Base-by-base conservation (phyloP, 2,329 filamentous ascomycete genomes). In the Macrophomina phaseolina region DNA sequence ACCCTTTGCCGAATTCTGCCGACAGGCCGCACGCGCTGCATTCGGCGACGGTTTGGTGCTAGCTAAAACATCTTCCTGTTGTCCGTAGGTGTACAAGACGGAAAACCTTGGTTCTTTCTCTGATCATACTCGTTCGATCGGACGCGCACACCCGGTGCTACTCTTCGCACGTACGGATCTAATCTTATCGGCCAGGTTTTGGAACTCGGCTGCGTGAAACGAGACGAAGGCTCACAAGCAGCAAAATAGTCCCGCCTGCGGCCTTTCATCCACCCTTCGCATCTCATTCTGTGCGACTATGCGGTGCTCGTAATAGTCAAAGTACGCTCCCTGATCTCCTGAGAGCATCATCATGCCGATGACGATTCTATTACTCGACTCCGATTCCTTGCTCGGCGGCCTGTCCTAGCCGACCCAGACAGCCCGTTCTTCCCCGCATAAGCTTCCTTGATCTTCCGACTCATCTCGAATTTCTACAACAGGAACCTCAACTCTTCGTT, bases 391-490 rank as follows among this genome's bases (percentile, higher is more conserved):
- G 23, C 42, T 52, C 46, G 49, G 56, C 12, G 40, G 38, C 48
- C 30, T 55, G 58, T 18, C 30, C 38, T 11, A 51, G 14, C 55
- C 55, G 34, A 61, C 45, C 38, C 52, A 46, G 23, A 53, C 28
- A 55, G 46, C 65, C 48, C 48, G 38, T 67, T 16, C 30, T 67
- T 67, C 65, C 65, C 65, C 65, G 65, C 65, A 62, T 67, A n/a
- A 48, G 38, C 28, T 45, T 14, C 3, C 36, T 56, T 52, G 55
- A 53, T 38, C 49, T 49, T 40, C 18, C n/a, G 30, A 40, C 38
- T 48, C 56, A 53, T 56, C 48, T 30, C 38, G 16, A 49, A 40
- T 38, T 49, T 38, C 32, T 40, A n/a, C 51, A 23, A 23, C 23
- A 65, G 49, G 30, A 49, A 45, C n/a, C n/a, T 32, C 23, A 36